Percentiles rank a stretch among this genome's conserved stretches.
These are phyloP conservation scores for Murraya koenigii DNA, from an alignment of 345 rosid genomes.

Conservation along the genomic window DNA sequence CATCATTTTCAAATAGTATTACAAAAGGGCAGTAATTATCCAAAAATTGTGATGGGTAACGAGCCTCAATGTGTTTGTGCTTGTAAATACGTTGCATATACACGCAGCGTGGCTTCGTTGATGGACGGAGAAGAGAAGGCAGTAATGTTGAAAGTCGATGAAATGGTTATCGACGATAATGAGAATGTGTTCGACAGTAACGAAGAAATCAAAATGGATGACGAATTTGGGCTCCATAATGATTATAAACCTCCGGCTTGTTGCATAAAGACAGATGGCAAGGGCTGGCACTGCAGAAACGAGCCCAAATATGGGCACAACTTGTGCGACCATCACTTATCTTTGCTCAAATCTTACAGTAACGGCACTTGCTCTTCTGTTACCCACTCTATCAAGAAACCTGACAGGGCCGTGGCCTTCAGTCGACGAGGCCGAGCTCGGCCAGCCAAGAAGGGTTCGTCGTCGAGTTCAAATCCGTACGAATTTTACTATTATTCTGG, in stretches of 20 bases:
- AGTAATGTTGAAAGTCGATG: constrained; percentile 25
- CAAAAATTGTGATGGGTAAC: constrained; percentile 25
- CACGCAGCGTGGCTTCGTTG: constrained; percentile 46
- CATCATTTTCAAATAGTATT: constrained; percentile 14
- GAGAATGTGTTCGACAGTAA: constrained; percentile 18
- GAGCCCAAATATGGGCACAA: constrained; percentile 22
- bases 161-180: constrained; percentile 37
- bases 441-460: constrained; percentile 32
- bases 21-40: constrained; percentile 27
- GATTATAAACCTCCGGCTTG: constrained; percentile 1
- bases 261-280: constrained; percentile 33
- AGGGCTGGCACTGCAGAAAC: constrained; percentile 31
- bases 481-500: constrained; percentile 96
- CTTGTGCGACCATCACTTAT: constrained; percentile 25
- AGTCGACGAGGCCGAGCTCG: constrained; percentile 41
- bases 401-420: constrained; percentile 14
- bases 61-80: constrained; percentile 13
- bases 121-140: constrained; percentile 29
- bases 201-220: constrained; percentile 12
- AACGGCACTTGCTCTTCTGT: background rate
- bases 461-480: constrained; percentile 46
- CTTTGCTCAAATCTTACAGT: constrained; percentile 30
- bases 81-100: constrained; percentile 20
- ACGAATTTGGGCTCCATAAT: constrained; percentile 11
- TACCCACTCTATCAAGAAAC: constrained; percentile 9